Evolutionary conservation across 805 yeast genomes (phyloP).

Genomic region (Saturnispora saitoi): DNA sequence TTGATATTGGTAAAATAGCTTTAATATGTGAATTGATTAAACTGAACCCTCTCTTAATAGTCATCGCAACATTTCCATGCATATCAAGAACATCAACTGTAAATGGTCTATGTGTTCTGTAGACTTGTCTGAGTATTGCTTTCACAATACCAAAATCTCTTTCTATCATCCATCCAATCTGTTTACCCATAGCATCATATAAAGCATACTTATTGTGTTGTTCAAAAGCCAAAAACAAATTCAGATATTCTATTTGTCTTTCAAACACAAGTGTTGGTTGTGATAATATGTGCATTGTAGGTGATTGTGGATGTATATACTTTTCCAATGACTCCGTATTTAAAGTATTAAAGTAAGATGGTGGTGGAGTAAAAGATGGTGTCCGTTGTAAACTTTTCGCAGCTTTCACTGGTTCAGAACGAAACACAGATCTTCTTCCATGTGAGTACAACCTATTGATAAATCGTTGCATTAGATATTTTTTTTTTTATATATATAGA

Average conservation of each 20-base stretch:
- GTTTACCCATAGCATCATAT: constrained; percentile 64
- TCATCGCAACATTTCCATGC: constrained; percentile 49
- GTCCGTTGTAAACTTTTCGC: not conserved
- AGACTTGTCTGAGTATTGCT: constrained; percentile 73
- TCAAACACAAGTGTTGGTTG: constrained; percentile 86
- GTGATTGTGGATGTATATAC: constrained; percentile 16
- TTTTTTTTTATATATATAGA: too few species aligned
- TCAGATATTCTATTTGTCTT: constrained; percentile 82
- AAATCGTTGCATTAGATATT: not conserved
- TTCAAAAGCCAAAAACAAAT: constrained; percentile 79
- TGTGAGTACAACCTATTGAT: constrained; percentile 9
- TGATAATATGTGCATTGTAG: constrained; percentile 50
- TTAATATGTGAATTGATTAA: constrained; percentile 84
- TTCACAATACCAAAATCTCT: constrained; percentile 63
- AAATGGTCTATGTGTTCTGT: constrained; percentile 81
- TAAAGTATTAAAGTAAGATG: not conserved
- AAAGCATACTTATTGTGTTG: constrained; percentile 78
- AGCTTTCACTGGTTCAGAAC: not conserved
- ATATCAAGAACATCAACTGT: constrained; percentile 62
- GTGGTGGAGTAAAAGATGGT: not conserved
- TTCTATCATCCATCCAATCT: constrained; percentile 75
- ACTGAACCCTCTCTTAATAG: constrained; percentile 75
- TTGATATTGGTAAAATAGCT: constrained; percentile 50
- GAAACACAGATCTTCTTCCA: not conserved
- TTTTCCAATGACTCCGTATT: not conserved